phyloP scores from a whole-genome alignment of 164 flowering plant species.

The Houttuynia cordata region DNA sequence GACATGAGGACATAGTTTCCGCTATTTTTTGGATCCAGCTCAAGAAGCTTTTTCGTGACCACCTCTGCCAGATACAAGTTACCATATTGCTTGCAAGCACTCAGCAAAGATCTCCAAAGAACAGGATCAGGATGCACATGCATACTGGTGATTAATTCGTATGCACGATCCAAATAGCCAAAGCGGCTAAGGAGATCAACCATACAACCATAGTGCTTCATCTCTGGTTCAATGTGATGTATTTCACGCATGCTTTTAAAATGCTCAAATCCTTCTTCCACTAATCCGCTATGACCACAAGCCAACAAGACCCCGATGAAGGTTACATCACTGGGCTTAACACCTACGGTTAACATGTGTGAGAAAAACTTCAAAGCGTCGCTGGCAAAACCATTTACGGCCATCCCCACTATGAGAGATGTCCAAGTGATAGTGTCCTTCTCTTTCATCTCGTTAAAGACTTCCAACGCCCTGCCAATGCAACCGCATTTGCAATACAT shows the following conservation, averaged over 20 bases:
- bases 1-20: slow-evolving; percentile 56
- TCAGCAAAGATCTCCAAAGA: slow-evolving; percentile 52
- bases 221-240: slow-evolving; percentile 36
- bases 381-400: slow-evolving; percentile 52
- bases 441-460: slow-evolving; percentile 40
- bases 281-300: slow-evolving; percentile 58
- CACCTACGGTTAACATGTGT: slow-evolving; percentile 37
- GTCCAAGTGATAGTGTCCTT: slow-evolving; percentile 66
- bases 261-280: slow-evolving; percentile 42
- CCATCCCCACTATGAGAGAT: slow-evolving; percentile 52
- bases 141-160: slow-evolving; percentile 39
- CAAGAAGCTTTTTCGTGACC: slow-evolving; percentile 37
- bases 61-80: slow-evolving; percentile 44
- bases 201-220: slow-evolving; percentile 72
- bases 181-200: slow-evolving; percentile 64
- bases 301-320: slow-evolving; percentile 57
- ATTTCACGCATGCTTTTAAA: slow-evolving; percentile 42
- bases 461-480: slow-evolving; percentile 33
- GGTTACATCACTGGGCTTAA: slow-evolving; percentile 44
- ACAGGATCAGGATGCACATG: slow-evolving; percentile 39
- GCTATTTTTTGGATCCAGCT: slow-evolving; percentile 44
- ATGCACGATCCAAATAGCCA: slow-evolving; percentile 42
- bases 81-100: slow-evolving; percentile 55
- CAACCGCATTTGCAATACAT: slow-evolving; percentile 78
- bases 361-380: slow-evolving; percentile 40